These are phyloP conservation scores for Parafenestella ontariensis DNA, from an alignment of 2,329 filamentous ascomycete species.

Conservation along the genomic window DNA sequence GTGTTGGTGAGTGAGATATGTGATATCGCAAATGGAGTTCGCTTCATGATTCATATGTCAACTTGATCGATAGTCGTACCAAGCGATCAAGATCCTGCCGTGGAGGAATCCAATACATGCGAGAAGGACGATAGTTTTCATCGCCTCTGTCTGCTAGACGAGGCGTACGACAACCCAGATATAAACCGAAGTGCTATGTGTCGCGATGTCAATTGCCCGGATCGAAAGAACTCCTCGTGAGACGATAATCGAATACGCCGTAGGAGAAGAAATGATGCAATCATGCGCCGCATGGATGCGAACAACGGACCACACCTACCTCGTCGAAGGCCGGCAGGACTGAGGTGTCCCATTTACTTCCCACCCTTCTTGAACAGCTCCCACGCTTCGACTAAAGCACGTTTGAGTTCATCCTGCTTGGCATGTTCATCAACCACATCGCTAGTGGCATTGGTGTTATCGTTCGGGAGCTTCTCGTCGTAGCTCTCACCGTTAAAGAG, in stretches of 20 bases:
- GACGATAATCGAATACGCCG: background rate
- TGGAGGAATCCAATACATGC: background rate
- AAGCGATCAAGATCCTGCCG: background rate
- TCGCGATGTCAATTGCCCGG: background rate
- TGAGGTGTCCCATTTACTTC: background rate
- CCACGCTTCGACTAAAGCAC: constrained; percentile 18
- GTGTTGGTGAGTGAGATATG: background rate
- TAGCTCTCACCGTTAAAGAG: constrained; percentile 34
- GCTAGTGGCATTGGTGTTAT: background rate
- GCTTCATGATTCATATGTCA: background rate
- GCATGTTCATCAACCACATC: background rate
- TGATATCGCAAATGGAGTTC: background rate
- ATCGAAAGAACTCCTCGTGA: background rate
- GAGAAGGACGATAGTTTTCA: background rate
- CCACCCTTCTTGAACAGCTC: constrained; percentile 23
- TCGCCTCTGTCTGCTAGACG: no score
- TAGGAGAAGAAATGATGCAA: background rate
- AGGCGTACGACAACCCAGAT: background rate
- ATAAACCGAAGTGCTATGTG: background rate
- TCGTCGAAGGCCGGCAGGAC: background rate
- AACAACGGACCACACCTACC: no score
- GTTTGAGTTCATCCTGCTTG: constrained; percentile 15
- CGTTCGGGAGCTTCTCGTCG: background rate
- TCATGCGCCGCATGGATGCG: background rate
- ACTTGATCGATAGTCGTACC: background rate